A percentile compares a stretch with the other conserved stretches of the same genome.
These are phyloP conservation scores for Vanderwaltozyma verrucispora DNA, from an alignment of 805 yeast species.

Conservation along the genomic window DNA sequence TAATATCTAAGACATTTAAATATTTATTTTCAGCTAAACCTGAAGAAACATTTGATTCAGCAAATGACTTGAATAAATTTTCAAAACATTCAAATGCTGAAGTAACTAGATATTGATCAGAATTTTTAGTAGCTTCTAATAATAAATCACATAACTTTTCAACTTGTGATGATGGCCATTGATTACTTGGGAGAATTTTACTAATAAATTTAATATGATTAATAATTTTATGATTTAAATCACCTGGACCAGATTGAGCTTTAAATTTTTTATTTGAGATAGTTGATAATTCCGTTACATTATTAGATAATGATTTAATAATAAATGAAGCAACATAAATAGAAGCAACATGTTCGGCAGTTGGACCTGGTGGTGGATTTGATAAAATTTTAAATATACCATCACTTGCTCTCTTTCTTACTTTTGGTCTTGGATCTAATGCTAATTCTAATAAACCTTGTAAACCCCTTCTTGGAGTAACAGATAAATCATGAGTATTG, in stretches of 20 bases:
- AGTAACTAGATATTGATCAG: slow-evolving; percentile 77
- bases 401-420: slow-evolving; percentile 89
- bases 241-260: slow-evolving; percentile 34
- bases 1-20: slow-evolving; percentile 51
- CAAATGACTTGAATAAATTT: slow-evolving; percentile 18
- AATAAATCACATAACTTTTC: slow-evolving; percentile 68
- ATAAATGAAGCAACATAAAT: slow-evolving; percentile 58
- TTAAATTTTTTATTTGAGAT: slow-evolving; percentile 28
- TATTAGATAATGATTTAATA: slow-evolving; percentile 40
- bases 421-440: slow-evolving; percentile 86
- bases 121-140: slow-evolving; percentile 64
- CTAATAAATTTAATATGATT: slow-evolving; percentile 71
- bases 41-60: slow-evolving; percentile 33
- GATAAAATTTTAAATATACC: slow-evolving; percentile 57
- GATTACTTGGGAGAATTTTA: slow-evolving; percentile 55
- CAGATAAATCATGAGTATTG: slow-evolving; percentile 36
- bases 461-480: slow-evolving; percentile 69
- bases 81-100: slow-evolving; percentile 71
- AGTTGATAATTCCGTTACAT: slow-evolving; percentile 32
- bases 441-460: slow-evolving; percentile 68
- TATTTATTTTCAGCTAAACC: slow-evolving; percentile 56
- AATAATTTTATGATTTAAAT: slow-evolving; percentile 47
- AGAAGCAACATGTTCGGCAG: slow-evolving; percentile 71
- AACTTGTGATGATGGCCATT: slow-evolving; percentile 72
- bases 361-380: slow-evolving; percentile 66